phyloP scores from a whole-genome alignment of 2,329 filamentous ascomycete species.

The Amphichorda felina region DNA sequence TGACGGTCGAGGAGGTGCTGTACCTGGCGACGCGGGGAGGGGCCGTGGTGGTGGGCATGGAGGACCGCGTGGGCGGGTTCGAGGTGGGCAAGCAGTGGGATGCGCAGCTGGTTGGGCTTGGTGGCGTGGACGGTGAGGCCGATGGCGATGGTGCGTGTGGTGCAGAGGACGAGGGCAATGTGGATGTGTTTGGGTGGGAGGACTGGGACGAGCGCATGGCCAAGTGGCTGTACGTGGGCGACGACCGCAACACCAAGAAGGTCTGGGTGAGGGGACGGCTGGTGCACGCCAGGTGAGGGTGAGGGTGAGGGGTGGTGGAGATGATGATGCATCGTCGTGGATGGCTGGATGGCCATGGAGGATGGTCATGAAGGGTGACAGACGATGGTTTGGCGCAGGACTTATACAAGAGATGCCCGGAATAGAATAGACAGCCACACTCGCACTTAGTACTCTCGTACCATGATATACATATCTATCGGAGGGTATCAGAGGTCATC shows the following conservation, averaged over 20 bases:
- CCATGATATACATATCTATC: too few relatives aligned
- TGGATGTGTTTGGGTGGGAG: slow-evolving; percentile 89
- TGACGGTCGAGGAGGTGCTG: slow-evolving; percentile 77
- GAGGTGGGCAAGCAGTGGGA: slow-evolving; percentile 84
- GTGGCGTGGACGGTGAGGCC: slow-evolving; percentile 11
- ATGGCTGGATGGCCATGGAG: too few relatives aligned
- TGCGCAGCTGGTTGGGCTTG: slow-evolving; percentile 68
- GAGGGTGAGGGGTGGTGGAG: neutral
- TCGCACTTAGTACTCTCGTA: too few relatives aligned
- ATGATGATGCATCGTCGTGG: too few relatives aligned
- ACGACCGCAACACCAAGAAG: slow-evolving; percentile 77
- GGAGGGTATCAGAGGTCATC: too few relatives aligned
- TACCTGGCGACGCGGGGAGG: slow-evolving; percentile 85
- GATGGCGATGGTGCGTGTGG: slow-evolving; percentile 28
- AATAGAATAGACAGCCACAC: neutral
- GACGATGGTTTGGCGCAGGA: slow-evolving; percentile 21
- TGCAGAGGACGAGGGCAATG: slow-evolving; percentile 44
- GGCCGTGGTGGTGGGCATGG: slow-evolving; percentile 67
- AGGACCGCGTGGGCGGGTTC: slow-evolving; percentile 63
- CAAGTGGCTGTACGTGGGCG: slow-evolving; percentile 91
- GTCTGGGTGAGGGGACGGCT: slow-evolving; percentile 84
- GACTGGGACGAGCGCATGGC: slow-evolving; percentile 74
- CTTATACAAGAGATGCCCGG: too few relatives aligned
- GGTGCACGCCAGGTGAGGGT: slow-evolving; percentile 49
- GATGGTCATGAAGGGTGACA: slow-evolving; percentile 45